These are phyloP conservation scores for Epithele typhae DNA, from an alignment of 768 basidiomycete genomes.

Conservation along the genomic window DNA sequence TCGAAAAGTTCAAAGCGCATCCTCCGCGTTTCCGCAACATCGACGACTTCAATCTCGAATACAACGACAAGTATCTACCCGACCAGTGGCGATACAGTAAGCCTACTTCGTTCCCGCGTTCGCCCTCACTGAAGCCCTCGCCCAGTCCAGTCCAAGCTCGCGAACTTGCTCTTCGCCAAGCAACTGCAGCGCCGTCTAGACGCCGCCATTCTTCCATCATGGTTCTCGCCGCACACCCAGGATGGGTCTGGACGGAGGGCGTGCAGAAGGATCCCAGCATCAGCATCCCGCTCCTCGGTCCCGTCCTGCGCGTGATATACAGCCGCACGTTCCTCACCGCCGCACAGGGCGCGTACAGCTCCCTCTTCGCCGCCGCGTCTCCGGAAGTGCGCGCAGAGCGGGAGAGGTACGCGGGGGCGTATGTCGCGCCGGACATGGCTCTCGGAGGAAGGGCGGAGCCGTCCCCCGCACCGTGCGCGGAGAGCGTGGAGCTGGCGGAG, in stretches of 20 bases:
- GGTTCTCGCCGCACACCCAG: slow-evolving; percentile 32
- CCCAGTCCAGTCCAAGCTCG: slow-evolving; percentile 50
- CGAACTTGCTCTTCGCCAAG: slow-evolving; percentile 43
- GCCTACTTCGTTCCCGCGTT: slow-evolving; percentile 20
- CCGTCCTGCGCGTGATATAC: slow-evolving; percentile 6
- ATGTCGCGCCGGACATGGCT: slow-evolving; percentile 28
- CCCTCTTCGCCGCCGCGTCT: slow-evolving; percentile 37
- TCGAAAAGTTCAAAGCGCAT: slow-evolving; percentile 4
- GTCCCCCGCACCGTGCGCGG: slow-evolving; percentile 20
- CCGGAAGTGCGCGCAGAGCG: slow-evolving; percentile 27
- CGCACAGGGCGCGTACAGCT: slow-evolving; percentile 31
- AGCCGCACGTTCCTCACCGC: slow-evolving; percentile 26
- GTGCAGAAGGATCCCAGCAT: slow-evolving; percentile 25
- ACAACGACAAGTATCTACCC: slow-evolving; percentile 8
- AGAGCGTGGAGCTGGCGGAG: slow-evolving; percentile 29
- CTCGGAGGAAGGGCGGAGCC: slow-evolving; percentile 22
- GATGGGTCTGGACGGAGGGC: slow-evolving; percentile 7
- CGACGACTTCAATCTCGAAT: slow-evolving; percentile 27
- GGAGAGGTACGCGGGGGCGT: slow-evolving; percentile 32
- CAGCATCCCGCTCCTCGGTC: slow-evolving; percentile 32
- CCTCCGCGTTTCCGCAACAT: slow-evolving; percentile 16
- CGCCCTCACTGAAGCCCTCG: not conserved
- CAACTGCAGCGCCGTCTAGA: slow-evolving; percentile 45
- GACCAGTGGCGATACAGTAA: too few species aligned
- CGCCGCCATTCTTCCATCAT: slow-evolving; percentile 31